These are phyloP conservation scores for Aureobasidium sp. DNA, from an alignment of 2,329 filamentous ascomycete genomes.

Conservation along the genomic window DNA sequence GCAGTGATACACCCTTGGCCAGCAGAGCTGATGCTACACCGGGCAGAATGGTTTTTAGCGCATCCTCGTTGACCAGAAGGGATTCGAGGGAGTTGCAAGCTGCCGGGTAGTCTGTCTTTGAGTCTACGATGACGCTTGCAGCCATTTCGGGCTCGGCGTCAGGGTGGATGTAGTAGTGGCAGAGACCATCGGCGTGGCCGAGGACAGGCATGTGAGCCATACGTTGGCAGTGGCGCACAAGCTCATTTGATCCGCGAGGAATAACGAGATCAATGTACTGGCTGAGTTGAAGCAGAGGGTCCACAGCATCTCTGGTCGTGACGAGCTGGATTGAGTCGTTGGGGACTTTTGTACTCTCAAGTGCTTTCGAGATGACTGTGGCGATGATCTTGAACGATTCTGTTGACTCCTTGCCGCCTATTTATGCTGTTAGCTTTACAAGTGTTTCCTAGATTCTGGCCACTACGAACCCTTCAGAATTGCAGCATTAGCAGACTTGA, in stretches of 20 bases:
- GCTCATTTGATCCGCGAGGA: slow-evolving; percentile 81
- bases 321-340: slow-evolving; percentile 88
- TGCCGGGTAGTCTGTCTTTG: slow-evolving; percentile 90
- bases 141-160: slow-evolving; percentile 70
- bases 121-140: slow-evolving; percentile 72
- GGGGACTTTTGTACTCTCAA: slow-evolving; percentile 67
- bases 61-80: slow-evolving; percentile 71
- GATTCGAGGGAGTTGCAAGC: slow-evolving; percentile 95
- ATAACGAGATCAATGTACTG: slow-evolving; percentile 91
- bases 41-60: slow-evolving; percentile 62
- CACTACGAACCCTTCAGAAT: slow-evolving; percentile 69
- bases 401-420: slow-evolving; percentile 87
- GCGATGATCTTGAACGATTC: slow-evolving; percentile 93
- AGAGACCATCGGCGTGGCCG: slow-evolving; percentile 91
- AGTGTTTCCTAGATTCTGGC: neutral
- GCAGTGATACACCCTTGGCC: slow-evolving; percentile 70
- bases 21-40: slow-evolving; percentile 66
- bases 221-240: slow-evolving; percentile 83
- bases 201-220: slow-evolving; percentile 92
- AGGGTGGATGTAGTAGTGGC: slow-evolving; percentile 73
- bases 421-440: neutral
- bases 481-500: slow-evolving; percentile 95
- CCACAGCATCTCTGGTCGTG: slow-evolving; percentile 83
- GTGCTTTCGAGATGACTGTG: slow-evolving; percentile 70
- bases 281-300: slow-evolving; percentile 79